A percentile compares a stretch with the other conserved stretches of the same genome.
Evolutionary conservation across 1,139 yeast species (phyloP).

Genomic region (Debaryomyces robertsiae): DNA sequence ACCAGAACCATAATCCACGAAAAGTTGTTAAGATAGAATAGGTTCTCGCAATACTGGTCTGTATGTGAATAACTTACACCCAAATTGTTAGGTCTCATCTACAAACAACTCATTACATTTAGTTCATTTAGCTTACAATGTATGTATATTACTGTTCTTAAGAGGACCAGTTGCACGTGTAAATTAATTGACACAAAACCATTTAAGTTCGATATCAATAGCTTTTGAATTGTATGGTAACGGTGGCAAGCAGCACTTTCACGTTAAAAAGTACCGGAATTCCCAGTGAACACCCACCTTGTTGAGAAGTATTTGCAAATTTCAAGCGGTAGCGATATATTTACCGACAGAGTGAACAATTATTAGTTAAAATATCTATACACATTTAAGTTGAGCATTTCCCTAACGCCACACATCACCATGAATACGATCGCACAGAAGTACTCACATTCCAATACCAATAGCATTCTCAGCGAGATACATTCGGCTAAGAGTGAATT

Average conservation of each 20-base stretch:
- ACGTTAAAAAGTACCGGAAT: slow-evolving; percentile 2
- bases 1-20: slow-evolving; percentile 8
- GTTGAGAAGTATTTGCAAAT: too few relatives aligned
- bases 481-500: slow-evolving; percentile 27
- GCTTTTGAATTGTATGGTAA: slow-evolving; percentile 2
- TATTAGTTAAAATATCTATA: slow-evolving; percentile 1
- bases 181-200: slow-evolving; percentile 1
- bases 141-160: not conserved
- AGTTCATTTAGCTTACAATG: not conserved
- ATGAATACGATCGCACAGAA: slow-evolving; percentile 49
- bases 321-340: too few relatives aligned
- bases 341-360: not conserved
- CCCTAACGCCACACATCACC: slow-evolving; percentile 3
- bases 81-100: too few relatives aligned
- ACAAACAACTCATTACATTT: not conserved
- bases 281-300: not conserved
- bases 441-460: slow-evolving; percentile 36
- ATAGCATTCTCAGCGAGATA: slow-evolving; percentile 33
- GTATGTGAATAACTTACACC: too few relatives aligned
- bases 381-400: not conserved
- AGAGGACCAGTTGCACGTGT: slow-evolving; percentile 2
- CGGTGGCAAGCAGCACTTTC: slow-evolving; percentile 8
- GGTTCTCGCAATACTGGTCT: too few relatives aligned
- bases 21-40: slow-evolving; percentile 15
- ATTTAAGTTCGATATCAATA: slow-evolving; percentile 1